Base-by-base conservation (phyloP, 306 rosid species). In the Hippophae rhamnoides region DNA sequence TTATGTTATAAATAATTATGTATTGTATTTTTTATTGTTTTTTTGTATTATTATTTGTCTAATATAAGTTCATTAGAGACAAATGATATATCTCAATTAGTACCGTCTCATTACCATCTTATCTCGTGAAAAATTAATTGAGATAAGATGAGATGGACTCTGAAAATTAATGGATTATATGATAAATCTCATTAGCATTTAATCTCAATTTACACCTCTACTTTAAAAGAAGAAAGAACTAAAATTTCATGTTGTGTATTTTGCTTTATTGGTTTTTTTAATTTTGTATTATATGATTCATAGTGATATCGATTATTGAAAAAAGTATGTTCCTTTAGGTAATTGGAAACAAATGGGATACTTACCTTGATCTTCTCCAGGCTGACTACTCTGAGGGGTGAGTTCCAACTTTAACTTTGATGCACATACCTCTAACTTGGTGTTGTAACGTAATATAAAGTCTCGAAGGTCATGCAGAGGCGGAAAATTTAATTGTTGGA, bases 271-370 rank as follows among this genome's bases (percentile, higher is more conserved):
- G 7, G 52, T 11, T 43, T 7, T 65, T n/a, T 25, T 8, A 8
- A 6, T 7, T 10, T 6, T 47, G 6, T 7, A 27, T 41, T 42
- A 14, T 55, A 5, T 26, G 11, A 27, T 13, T 13, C 52, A 11
- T 14, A 48, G 0, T 3, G 14, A 1, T 6, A 3, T 1, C 43
- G 1, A 12, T 23, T 23, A 61, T 31, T 38, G 45, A 43, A 8
- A 8, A 41, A 1, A 46, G 47, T 26, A 43, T 23, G 66, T 71
- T 14, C 57, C 77, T 42, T 14, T 69, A 85, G 98, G 95, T 92
- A 42, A 87, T 92, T 47, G 98, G 95, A 59, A 85, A 92, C 87
- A 92, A 92, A 69, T 92, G 98, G 96, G 98, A 92, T 45, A 46
- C 80, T 6, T 92, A 92, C 68, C 83, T 92, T 38, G 96, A 92